A percentile compares a stretch with the other conserved stretches of the same genome.
Evolutionary conservation across 1,284 basidiomycete species (phyloP).

Genomic region (Erythrobasidium hasegawianum): DNA sequence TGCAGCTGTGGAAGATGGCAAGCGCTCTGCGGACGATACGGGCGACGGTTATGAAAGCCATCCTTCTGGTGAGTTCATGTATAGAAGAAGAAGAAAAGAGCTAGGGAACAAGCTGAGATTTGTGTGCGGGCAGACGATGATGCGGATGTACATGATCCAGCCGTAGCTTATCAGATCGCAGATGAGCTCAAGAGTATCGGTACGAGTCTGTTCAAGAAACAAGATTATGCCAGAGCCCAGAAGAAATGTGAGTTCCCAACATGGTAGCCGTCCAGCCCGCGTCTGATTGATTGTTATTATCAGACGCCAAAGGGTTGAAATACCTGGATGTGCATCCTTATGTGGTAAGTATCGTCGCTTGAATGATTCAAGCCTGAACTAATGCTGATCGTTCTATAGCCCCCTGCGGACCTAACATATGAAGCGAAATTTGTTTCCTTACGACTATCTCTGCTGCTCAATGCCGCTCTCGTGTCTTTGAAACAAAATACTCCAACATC

Average conservation of each 20-base stretch:
- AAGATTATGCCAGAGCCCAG: conserved; percentile 66
- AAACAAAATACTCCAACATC: conserved; percentile 53
- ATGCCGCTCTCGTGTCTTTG: conserved; percentile 73
- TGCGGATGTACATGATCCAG: conserved; percentile 58
- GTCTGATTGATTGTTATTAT: not conserved
- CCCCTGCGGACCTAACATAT: conserved; percentile 41
- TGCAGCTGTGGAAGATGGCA: not conserved
- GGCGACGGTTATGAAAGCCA: conserved; percentile 28
- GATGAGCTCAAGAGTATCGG: conserved; percentile 64
- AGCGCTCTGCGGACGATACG: conserved; percentile 51
- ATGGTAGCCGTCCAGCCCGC: too few species aligned
- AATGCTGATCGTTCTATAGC: too few species aligned
- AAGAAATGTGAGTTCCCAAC: conserved; percentile 58
- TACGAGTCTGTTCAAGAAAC: conserved; percentile 73
- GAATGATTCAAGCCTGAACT: too few species aligned
- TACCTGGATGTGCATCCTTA: conserved; percentile 80
- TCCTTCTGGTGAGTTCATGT: conserved; percentile 10
- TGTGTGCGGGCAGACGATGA: conserved; percentile 18
- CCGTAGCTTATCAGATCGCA: conserved; percentile 62
- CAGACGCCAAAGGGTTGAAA: conserved; percentile 64
- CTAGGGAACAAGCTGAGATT: not conserved
- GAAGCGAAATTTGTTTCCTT: conserved; percentile 54
- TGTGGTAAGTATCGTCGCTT: conserved; percentile 58
- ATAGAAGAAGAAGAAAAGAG: too few species aligned
- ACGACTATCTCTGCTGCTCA: conserved; percentile 74